These are phyloP conservation scores for Diaporthe australafricana DNA, from an alignment of 2,329 filamentous ascomycete species.

Conservation along the genomic window DNA sequence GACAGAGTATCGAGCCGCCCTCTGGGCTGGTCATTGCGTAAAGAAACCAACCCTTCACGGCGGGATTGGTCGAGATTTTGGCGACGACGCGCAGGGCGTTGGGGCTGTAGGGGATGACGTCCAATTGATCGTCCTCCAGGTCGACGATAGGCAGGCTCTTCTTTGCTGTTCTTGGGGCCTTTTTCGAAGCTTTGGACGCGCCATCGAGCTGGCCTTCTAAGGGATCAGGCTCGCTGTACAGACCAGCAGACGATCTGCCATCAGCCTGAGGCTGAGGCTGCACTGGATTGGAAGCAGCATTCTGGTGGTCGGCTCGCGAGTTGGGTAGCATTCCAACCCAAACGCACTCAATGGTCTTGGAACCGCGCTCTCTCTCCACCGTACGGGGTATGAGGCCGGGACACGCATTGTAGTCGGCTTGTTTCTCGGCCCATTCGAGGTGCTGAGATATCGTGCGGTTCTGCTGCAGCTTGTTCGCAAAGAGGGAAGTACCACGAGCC, in stretches of 20 bases:
- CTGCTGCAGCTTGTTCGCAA: neutral
- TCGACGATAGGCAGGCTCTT: neutral
- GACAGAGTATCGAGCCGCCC: neutral
- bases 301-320: neutral
- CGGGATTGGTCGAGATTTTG: conserved; percentile 10
- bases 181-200: neutral
- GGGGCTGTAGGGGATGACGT: conserved; percentile 36
- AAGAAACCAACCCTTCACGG: conserved; percentile 6
- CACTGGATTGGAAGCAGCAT: neutral
- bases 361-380: neutral
- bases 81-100: conserved; percentile 32
- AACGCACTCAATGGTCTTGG: conserved; percentile 8
- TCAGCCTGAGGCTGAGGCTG: neutral
- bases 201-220: neutral
- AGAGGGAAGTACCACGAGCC: neutral
- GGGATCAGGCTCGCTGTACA: neutral
- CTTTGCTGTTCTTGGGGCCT: neutral
- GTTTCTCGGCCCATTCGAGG: neutral
- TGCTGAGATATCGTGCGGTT: neutral
- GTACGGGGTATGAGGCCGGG: neutral
- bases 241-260: neutral
- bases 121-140: conserved; percentile 31
- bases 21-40: conserved; percentile 8
- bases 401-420: neutral
- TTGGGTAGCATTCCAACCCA: conserved; percentile 32